Conservation (phyloP, 1,284 basidiomycete genomes). For the Tilletia walkeri region DNA sequence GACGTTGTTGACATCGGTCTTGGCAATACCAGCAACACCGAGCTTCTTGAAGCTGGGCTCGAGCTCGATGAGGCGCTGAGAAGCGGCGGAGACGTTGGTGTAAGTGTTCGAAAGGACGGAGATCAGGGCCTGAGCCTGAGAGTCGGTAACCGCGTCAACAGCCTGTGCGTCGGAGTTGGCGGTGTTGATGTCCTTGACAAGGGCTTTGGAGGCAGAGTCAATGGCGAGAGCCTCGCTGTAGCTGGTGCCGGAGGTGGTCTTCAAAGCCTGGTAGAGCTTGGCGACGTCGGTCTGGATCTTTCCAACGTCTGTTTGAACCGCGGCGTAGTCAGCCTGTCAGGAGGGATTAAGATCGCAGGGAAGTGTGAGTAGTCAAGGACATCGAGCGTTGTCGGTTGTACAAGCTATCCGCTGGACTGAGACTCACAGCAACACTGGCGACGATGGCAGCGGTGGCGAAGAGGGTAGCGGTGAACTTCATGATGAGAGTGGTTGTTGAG, state of each 20-base stretch:
- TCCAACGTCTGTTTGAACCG: slow-evolving; percentile 23
- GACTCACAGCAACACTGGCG: slow-evolving; percentile 19
- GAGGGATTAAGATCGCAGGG: not conserved
- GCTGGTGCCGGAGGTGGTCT: slow-evolving; percentile 9
- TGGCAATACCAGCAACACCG: slow-evolving; percentile 22
- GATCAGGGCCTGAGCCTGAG: slow-evolving; percentile 21
- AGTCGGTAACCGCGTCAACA: slow-evolving; percentile 18
- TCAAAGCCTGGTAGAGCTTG: slow-evolving; percentile 19
- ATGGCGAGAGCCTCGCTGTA: slow-evolving; percentile 21
- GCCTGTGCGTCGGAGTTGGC: slow-evolving; percentile 21
- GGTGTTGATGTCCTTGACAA: slow-evolving; percentile 19
- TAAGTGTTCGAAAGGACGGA: slow-evolving; percentile 22
- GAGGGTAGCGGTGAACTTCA: slow-evolving; percentile 24
- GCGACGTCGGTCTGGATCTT: slow-evolving; percentile 20
- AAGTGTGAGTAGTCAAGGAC: not conserved
- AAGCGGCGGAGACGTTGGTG: slow-evolving; percentile 20
- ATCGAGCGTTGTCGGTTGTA: not conserved
- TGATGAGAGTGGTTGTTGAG: slow-evolving; percentile 19
- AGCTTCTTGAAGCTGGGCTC: slow-evolving; percentile 21
- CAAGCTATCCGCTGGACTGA: not conserved
- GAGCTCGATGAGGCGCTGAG: slow-evolving; percentile 21
- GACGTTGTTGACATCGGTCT: slow-evolving; percentile 20
- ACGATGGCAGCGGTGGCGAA: slow-evolving; percentile 19
- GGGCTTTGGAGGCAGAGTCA: slow-evolving; percentile 11
- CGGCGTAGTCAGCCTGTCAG: slow-evolving; percentile 19